Evolutionary conservation across 208 protist species (phyloP), one percentile per base, ranked within the genome.

Genomic region (Wallacemonas rigidus): DNA sequence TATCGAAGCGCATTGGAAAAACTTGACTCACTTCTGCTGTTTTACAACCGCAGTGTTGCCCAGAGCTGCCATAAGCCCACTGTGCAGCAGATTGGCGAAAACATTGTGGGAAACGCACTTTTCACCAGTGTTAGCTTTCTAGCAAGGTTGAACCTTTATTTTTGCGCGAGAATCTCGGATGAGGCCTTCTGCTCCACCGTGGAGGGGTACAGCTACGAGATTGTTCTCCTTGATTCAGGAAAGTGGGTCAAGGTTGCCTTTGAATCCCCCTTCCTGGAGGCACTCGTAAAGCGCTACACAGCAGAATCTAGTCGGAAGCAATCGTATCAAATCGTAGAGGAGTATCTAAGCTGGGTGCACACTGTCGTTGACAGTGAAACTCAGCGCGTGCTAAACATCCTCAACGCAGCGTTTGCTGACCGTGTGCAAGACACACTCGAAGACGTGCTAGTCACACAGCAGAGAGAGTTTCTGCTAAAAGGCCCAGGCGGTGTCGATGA

Each of bases 11-110:
- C 85, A 15, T 61, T 94, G 14, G 48, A 69, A n/a, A 62, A 77
- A 51, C 82, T 94, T 14, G 83, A 78, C 72, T 75, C 74, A 40
- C 72, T 84, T n/a, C 68, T 91, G 47, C 60, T 88, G 7, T 93
- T 89, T 67, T 90, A 91, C 56, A 87, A 88, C 55, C 48, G 40
- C 4, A 44, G 5, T 38, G 45, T 48, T 71, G 67, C 53, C 9
- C 11, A 35, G 55, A 65, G 41, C 15, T 41, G 36, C 36, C 48
- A 71, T 15, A 71, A 61, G 41, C 53, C 51, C 35, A 50, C 51
- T 51, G 53, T 36, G 2, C 67, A 50, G 35, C 67, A 58, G 17
- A 48, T 65, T 44, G 60, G 60, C 15, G 60, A 65, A 50, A 36
- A 6, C 36, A 5, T 48, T n/a, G 12, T 65, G 38, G 60, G 40